Conservation (phyloP, 2,329 filamentous ascomycete species). For the Lecanosticta acicola region DNA sequence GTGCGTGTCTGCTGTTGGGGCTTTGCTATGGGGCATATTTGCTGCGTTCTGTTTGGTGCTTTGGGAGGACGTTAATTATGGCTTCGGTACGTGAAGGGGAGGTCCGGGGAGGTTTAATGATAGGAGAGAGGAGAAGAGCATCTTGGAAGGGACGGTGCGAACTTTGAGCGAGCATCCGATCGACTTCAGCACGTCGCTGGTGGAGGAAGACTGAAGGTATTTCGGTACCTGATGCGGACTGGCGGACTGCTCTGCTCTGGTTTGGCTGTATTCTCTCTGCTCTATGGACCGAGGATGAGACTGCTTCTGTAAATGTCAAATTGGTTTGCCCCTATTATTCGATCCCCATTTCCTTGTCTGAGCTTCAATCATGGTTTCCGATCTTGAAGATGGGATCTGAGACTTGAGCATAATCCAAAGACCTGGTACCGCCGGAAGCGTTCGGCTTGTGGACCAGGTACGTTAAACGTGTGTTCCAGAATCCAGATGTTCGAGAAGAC, state of each 20-base stretch:
- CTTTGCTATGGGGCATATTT: not conserved
- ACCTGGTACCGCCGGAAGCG: too few species aligned
- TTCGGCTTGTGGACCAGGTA: too few species aligned
- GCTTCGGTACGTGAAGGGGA: slow-evolving; percentile 5
- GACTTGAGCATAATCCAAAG: too few species aligned
- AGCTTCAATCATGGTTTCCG: too few species aligned
- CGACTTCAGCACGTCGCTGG: not conserved
- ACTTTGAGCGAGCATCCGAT: not conserved
- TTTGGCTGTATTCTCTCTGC: not conserved
- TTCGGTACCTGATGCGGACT: too few species aligned
- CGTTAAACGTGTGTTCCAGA: too few species aligned
- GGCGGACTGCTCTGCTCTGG: not conserved
- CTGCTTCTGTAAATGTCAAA: not conserved
- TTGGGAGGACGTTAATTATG: not conserved
- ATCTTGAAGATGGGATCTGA: too few species aligned
- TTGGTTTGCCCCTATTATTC: not conserved
- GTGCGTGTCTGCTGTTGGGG: not conserved
- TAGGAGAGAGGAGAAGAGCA: not conserved
- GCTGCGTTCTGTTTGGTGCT: not conserved
- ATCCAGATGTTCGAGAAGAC: too few species aligned
- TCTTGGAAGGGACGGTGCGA: not conserved
- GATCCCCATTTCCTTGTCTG: too few species aligned
- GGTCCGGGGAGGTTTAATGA: slow-evolving; percentile 7
- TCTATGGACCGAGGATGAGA: not conserved
- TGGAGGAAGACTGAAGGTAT: too few species aligned